A percentile compares a stretch with the other conserved stretches of the same genome.
Conservation (phyloP, 75 land plant genomes). For the Adiantum capillusveneris region DNA sequence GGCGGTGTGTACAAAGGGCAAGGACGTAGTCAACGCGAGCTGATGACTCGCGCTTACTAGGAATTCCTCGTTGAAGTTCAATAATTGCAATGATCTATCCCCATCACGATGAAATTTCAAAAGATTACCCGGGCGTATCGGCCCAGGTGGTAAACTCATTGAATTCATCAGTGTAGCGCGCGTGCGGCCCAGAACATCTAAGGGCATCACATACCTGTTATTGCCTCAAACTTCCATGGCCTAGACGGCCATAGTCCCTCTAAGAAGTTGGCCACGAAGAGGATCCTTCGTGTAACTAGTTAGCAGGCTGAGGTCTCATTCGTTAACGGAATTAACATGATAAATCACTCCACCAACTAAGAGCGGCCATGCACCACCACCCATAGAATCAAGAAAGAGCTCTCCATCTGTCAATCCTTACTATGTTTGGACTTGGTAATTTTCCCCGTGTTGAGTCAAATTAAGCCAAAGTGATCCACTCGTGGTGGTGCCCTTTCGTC, state of each 20-base stretch:
- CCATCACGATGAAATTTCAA: constrained; percentile 36
- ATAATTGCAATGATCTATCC: constrained; percentile 38
- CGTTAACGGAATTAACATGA: constrained; percentile 38
- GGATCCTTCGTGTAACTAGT: constrained; percentile 16
- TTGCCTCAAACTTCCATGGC: constrained; percentile 80
- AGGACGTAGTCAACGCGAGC: too few relatives aligned
- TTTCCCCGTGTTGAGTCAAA: too few relatives aligned
- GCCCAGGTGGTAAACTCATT: constrained; percentile 16
- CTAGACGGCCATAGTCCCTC: constrained; percentile 62
- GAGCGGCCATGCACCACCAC: constrained; percentile 10
- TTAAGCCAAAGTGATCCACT: too few relatives aligned
- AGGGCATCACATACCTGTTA: constrained; percentile 87
- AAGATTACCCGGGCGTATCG: constrained; percentile 45
- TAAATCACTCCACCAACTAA: constrained; percentile 32
- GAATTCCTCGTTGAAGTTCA: constrained; percentile 27
- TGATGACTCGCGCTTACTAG: constrained; percentile 24
- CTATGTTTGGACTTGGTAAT: too few relatives aligned
- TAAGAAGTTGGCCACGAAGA: constrained; percentile 45
- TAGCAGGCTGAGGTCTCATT: constrained; percentile 45
- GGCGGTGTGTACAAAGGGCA: too few relatives aligned
- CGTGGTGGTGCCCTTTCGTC: too few relatives aligned
- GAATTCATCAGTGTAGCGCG: constrained; percentile 66
- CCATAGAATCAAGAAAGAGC: constrained; percentile 8
- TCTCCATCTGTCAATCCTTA: too few relatives aligned
- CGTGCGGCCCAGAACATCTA: constrained; percentile 88